Conservation (phyloP, 2,329 filamentous ascomycete species). For the Onygena corvina region DNA sequence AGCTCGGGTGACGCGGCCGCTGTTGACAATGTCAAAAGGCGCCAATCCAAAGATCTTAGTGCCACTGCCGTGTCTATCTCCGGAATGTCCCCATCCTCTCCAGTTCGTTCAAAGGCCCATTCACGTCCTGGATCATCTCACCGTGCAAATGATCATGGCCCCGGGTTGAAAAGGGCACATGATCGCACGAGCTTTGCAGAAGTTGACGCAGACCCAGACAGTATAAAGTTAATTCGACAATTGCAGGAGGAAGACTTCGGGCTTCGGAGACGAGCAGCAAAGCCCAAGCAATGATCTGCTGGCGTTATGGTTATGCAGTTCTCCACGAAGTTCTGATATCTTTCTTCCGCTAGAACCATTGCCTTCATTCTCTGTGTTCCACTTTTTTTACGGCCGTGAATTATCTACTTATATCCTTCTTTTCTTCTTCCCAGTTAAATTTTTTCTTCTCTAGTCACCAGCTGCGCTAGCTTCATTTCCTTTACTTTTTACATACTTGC, state of each 20-base stretch:
- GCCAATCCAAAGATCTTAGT: background rate
- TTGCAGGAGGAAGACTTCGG: constrained; percentile 37
- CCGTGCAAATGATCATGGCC: constrained; percentile 42
- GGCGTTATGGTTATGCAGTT: background rate
- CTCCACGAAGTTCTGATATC: no score
- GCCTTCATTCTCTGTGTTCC: background rate
- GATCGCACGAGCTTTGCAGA: constrained; percentile 21
- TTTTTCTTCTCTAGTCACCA: background rate
- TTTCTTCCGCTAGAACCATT: no score
- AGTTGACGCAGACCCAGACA: constrained; percentile 31
- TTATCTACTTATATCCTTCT: background rate
- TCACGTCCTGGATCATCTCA: constrained; percentile 32
- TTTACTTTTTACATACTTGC: background rate
- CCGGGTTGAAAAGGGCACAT: constrained; percentile 16
- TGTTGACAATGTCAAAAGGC: background rate
- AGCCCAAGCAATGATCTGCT: background rate
- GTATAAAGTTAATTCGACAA: constrained; percentile 34
- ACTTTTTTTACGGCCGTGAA: background rate
- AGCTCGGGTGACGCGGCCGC: constrained; percentile 15
- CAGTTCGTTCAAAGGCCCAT: constrained; percentile 22
- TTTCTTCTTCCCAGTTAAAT: background rate
- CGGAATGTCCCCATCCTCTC: constrained; percentile 12
- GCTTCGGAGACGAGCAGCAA: constrained; percentile 20
- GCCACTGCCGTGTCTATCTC: constrained; percentile 12
- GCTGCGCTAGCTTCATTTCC: background rate